These are phyloP conservation scores for Lachancea dasiensis DNA, from an alignment of 805 yeast species.

Conservation along the genomic window DNA sequence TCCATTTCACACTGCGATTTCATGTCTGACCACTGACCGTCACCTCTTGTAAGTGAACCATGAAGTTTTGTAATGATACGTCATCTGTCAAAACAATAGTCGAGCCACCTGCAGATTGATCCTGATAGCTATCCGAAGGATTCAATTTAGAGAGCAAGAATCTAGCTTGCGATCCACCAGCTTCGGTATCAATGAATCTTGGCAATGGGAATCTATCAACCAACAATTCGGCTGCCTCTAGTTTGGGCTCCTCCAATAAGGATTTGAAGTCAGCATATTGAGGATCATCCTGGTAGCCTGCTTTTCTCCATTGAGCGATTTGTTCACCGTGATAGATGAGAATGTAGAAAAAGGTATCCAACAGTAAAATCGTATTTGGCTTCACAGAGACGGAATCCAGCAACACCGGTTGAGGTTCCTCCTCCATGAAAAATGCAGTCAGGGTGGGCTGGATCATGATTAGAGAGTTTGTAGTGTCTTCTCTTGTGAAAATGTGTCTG, in stretches of 20 bases:
- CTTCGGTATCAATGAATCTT: conserved; percentile 93
- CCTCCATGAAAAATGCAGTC: conserved; percentile 75
- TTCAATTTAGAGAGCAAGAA: conserved; percentile 91
- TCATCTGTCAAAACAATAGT: conserved; percentile 95
- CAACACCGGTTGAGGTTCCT: conserved; percentile 85
- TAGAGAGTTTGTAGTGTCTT: conserved; percentile 86
- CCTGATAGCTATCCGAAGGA: conserved; percentile 81
- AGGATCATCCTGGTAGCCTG: conserved; percentile 86
- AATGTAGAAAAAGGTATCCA: conserved; percentile 96
- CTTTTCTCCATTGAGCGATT: conserved; percentile 93
- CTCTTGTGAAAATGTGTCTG: conserved; percentile 85
- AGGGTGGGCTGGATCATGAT: conserved; percentile 98
- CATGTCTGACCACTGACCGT: conserved; percentile 54
- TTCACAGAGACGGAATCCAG: conserved; percentile 89
- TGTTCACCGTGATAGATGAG: conserved; percentile 93
- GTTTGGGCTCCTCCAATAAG: conserved; percentile 80
- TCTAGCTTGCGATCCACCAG: conserved; percentile 98
- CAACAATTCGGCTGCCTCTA: conserved; percentile 86
- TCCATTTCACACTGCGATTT: conserved; percentile 1
- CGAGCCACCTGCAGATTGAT: conserved; percentile 42
- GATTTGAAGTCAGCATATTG: conserved; percentile 85
- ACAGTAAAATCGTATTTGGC: conserved; percentile 77
- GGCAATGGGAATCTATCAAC: conserved; percentile 97
- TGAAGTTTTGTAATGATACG: conserved; percentile 88
- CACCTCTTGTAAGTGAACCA: conserved; percentile 88